phyloP scores from a whole-genome alignment of 1,284 basidiomycete species.

The Kwoniella shivajii region DNA sequence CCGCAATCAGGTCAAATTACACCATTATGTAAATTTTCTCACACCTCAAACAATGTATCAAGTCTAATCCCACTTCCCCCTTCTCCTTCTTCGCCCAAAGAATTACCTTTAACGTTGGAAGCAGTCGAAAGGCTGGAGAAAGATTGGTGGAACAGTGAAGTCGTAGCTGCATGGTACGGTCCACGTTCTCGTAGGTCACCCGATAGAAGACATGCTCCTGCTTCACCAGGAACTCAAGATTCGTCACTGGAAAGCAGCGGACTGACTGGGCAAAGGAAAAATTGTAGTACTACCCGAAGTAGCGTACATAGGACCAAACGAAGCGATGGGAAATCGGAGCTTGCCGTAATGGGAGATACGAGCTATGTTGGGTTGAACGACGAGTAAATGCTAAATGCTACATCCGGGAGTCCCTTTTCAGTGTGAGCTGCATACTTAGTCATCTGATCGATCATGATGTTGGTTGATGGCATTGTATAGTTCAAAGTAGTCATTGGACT shows the following conservation, averaged over 20 bases:
- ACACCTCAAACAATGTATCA: too few relatives aligned
- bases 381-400: too few relatives aligned
- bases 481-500: too few relatives aligned
- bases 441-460: too few relatives aligned
- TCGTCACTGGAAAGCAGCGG: neutral
- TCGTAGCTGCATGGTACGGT: constrained; percentile 40
- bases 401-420: too few relatives aligned
- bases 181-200: constrained; percentile 13
- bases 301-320: neutral
- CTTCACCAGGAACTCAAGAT: neutral
- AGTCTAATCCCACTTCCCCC: neutral
- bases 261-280: neutral
- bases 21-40: too few relatives aligned
- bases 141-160: constrained; percentile 33
- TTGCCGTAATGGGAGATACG: constrained; percentile 5
- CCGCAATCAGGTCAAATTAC: too few relatives aligned
- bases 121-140: constrained; percentile 22
- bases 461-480: too few relatives aligned
- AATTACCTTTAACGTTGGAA: neutral
- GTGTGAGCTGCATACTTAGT: too few relatives aligned
- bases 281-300: neutral
- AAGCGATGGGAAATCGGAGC: neutral
- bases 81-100: neutral
- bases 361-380: constrained; percentile 17
- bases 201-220: neutral